Evolutionary conservation across 345 rosid genomes (phyloP).

Genomic region (Erodium maritimum): DNA sequence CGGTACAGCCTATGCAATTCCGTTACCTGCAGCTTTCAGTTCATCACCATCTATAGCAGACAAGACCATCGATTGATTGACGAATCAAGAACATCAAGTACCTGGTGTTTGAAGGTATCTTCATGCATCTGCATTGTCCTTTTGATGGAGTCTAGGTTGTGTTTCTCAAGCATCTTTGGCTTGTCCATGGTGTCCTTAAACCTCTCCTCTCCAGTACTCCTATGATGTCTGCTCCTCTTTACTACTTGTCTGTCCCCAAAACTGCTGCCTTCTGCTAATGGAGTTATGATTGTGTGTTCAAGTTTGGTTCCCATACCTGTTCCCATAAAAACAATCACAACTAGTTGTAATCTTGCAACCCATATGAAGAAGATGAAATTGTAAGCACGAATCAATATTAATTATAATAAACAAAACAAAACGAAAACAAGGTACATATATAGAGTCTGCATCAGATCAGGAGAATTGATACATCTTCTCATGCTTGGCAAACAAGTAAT

Average conservation of each 20-base stretch:
- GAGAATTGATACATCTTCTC: too few relatives aligned
- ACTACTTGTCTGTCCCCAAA: constrained; percentile 28
- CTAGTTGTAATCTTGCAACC: constrained; percentile 33
- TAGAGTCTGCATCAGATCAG: too few relatives aligned
- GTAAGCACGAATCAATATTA: too few relatives aligned
- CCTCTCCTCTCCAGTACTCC: constrained; percentile 11
- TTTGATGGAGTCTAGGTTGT: constrained; percentile 44
- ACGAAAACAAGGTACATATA: too few relatives aligned
- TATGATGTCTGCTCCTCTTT: constrained; percentile 11
- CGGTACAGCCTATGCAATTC: constrained; percentile 73
- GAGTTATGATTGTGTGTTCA: constrained; percentile 21
- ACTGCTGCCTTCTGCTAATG: constrained; percentile 20
- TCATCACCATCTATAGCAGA: background rate
- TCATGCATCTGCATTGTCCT: constrained; percentile 80
- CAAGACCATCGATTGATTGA: background rate
- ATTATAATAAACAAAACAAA: constrained; percentile 10
- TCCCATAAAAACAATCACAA: background rate
- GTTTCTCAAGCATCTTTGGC: constrained; percentile 25
- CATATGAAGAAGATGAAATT: constrained; percentile 9
- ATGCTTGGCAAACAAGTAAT: too few relatives aligned
- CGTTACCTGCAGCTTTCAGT: constrained; percentile 38
- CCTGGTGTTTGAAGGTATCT: constrained; percentile 66
- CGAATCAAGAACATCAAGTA: constrained; percentile 3
- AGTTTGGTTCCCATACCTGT: constrained; percentile 77
- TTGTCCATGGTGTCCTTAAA: constrained; percentile 27